These are phyloP conservation scores for Ustilago esculenta DNA, from an alignment of 1,284 basidiomycete species.

Conservation along the genomic window DNA sequence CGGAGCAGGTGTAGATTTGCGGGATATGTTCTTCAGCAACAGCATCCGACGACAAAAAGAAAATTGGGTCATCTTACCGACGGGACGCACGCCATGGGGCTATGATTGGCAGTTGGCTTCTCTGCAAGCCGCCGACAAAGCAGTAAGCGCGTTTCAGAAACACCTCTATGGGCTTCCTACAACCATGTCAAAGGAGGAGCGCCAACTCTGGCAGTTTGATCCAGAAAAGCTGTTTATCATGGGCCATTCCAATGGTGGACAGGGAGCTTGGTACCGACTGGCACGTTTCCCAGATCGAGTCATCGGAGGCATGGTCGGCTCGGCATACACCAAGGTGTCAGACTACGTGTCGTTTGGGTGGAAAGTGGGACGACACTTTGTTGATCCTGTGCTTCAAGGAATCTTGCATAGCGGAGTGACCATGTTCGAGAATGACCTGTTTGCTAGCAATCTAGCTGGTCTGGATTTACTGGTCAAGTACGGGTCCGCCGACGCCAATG, in stretches of 20 bases:
- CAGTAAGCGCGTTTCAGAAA: slow-evolving; percentile 71
- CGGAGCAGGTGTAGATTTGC: slow-evolving; percentile 78
- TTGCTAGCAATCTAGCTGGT: slow-evolving; percentile 78
- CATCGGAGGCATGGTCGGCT: slow-evolving; percentile 68
- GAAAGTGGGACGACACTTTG: slow-evolving; percentile 74
- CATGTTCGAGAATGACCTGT: slow-evolving; percentile 85
- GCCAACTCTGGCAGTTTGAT: slow-evolving; percentile 26
- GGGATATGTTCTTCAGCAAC: slow-evolving; percentile 66
- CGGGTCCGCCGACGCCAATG: slow-evolving; percentile 79
- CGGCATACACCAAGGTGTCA: slow-evolving; percentile 71
- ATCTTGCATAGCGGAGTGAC: slow-evolving; percentile 78
- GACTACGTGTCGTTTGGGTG: slow-evolving; percentile 80
- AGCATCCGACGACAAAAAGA: slow-evolving; percentile 73
- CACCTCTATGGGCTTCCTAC: slow-evolving; percentile 26
- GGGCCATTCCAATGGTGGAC: slow-evolving; percentile 92
- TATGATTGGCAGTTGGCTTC: slow-evolving; percentile 86
- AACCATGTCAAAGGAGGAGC: slow-evolving; percentile 12
- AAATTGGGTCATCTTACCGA: slow-evolving; percentile 78
- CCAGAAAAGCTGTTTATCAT: slow-evolving; percentile 72
- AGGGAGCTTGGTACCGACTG: slow-evolving; percentile 84
- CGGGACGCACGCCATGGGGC: slow-evolving; percentile 74
- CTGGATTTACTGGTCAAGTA: slow-evolving; percentile 79
- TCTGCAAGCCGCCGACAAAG: slow-evolving; percentile 74
- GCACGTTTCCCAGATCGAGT: slow-evolving; percentile 80
- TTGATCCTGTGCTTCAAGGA: slow-evolving; percentile 78